phyloP scores from a whole-genome alignment of 768 basidiomycete species.

The Russula olivacea region DNA sequence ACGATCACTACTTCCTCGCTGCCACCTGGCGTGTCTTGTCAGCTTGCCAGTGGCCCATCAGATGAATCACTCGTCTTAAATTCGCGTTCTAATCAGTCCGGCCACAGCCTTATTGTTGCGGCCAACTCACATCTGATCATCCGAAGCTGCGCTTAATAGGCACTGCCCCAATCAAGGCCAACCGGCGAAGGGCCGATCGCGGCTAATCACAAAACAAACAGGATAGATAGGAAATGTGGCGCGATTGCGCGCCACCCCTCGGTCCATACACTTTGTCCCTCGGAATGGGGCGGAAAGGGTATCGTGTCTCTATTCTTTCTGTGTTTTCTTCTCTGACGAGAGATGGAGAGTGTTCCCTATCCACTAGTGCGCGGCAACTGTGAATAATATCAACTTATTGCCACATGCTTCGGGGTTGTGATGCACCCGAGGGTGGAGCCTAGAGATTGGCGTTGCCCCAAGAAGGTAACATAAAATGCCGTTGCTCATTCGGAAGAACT shows the following conservation, averaged over 20 bases:
- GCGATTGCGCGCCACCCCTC: not conserved
- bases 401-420: not conserved
- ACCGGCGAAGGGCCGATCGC: slow-evolving; percentile 8
- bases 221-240: not conserved
- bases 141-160: slow-evolving; percentile 1
- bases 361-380: not conserved
- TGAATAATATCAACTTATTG: not conserved
- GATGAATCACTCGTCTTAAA: not conserved
- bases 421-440: not conserved
- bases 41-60: slow-evolving; percentile 2
- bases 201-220: slow-evolving; percentile 1
- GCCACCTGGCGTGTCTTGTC: not conserved
- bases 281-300: not conserved
- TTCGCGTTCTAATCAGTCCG: not conserved
- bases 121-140: slow-evolving; percentile 8
- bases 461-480: not conserved
- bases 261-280: not conserved
- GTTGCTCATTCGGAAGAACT: slow-evolving; percentile 2
- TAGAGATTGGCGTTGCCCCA: slow-evolving; percentile 2
- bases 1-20: not conserved
- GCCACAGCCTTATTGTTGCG: not conserved
- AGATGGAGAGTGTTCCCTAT: not conserved
- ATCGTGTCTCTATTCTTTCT: not conserved
- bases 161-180: not conserved
- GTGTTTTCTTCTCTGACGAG: not conserved